Percentiles rank a stretch among this genome's conserved stretches.
Conservation (phyloP, 257 asterid genomes). For the Rehmannia glutinosa region DNA sequence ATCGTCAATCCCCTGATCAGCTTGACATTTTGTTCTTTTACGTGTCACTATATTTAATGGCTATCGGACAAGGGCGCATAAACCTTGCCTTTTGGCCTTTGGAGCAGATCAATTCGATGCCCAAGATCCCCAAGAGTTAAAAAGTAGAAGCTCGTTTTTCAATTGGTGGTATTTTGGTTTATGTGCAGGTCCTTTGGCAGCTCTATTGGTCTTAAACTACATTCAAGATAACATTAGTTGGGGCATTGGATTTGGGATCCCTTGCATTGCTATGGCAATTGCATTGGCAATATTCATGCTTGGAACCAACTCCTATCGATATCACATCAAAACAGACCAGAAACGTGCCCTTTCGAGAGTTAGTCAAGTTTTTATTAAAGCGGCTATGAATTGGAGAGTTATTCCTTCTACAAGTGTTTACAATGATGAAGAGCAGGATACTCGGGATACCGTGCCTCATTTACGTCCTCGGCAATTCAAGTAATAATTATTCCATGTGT, state of each 20-base stretch:
- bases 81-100: constrained; percentile 45
- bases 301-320: constrained; percentile 38
- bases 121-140: constrained; percentile 32
- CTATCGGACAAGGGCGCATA: constrained; percentile 39
- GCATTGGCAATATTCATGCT: constrained; percentile 22
- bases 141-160: constrained; percentile 41
- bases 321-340: constrained; percentile 16
- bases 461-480: constrained; percentile 25
- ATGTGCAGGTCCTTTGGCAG: constrained; percentile 35
- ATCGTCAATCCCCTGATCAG: constrained; percentile 5
- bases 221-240: constrained; percentile 49
- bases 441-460: constrained; percentile 9
- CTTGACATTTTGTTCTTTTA: constrained; percentile 32
- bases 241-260: constrained; percentile 50
- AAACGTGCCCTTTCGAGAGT: constrained; percentile 24
- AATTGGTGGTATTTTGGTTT: constrained; percentile 46
- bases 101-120: constrained; percentile 55
- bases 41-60: constrained; percentile 35
- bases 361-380: constrained; percentile 21
- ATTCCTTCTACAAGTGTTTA: background rate
- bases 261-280: constrained; percentile 30
- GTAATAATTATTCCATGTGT: constrained; percentile 16
- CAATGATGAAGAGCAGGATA: constrained; percentile 15
- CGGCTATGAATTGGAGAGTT: constrained; percentile 20
- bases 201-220: constrained; percentile 36